These are phyloP conservation scores for Solanum corneliomulleri DNA, from an alignment of 257 asterid species.

Conservation along the genomic window DNA sequence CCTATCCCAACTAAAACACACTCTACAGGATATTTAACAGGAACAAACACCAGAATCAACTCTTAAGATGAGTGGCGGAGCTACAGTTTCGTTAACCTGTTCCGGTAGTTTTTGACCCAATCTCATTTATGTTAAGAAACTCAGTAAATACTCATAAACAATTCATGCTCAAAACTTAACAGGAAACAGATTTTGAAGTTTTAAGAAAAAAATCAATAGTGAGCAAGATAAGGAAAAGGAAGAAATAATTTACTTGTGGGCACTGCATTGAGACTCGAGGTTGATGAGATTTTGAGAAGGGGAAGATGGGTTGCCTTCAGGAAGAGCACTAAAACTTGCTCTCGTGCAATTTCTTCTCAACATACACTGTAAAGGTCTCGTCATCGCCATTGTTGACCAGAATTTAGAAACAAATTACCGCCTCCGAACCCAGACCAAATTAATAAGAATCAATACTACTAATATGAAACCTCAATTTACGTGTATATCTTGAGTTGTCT, in stretches of 20 bases:
- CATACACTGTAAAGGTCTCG: conserved; percentile 24
- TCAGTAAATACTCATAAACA: neutral
- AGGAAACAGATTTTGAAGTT: neutral
- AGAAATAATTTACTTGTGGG: conserved; percentile 59
- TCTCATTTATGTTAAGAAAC: neutral
- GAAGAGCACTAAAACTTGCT: conserved; percentile 28
- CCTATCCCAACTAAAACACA: neutral
- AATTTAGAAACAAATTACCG: neutral
- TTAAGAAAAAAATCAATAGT: neutral
- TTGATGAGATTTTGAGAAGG: conserved; percentile 62
- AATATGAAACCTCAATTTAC: neutral
- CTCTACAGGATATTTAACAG: neutral
- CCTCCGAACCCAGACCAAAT: too few relatives aligned
- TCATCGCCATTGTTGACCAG: conserved; percentile 31
- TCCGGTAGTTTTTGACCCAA: neutral
- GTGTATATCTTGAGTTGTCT: neutral
- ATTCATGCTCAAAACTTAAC: neutral
- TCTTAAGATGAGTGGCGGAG: neutral
- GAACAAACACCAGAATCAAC: neutral
- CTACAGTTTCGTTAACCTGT: neutral
- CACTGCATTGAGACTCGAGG: conserved; percentile 63
- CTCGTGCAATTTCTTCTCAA: conserved; percentile 28
- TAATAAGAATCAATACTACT: too few relatives aligned
- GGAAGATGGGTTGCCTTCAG: conserved; percentile 27
- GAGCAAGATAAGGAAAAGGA: neutral